These are phyloP conservation scores for Smithsoniella earleae DNA, from an alignment of 163 green algal genomes.

Conservation along the genomic window DNA sequence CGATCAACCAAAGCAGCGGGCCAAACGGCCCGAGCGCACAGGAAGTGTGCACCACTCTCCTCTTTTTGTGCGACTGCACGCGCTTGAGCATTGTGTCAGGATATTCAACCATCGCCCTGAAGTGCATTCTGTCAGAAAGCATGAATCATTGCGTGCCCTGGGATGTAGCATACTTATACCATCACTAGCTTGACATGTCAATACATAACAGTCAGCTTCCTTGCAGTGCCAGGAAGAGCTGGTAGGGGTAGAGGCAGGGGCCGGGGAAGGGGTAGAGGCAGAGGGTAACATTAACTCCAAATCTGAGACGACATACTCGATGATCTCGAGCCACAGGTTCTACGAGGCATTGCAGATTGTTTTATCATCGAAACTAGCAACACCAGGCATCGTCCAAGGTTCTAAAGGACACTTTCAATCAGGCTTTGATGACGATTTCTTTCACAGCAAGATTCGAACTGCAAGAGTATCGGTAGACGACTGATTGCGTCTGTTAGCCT, in stretches of 20 bases:
- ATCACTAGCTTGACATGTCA: neutral
- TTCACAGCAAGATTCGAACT: too few relatives aligned
- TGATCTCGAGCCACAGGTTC: too few relatives aligned
- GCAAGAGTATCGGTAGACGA: too few relatives aligned
- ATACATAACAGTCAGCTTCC: neutral
- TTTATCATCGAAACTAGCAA: too few relatives aligned
- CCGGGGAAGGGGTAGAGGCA: slow-evolving; percentile 2
- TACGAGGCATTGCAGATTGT: too few relatives aligned
- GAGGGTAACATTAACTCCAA: too few relatives aligned
- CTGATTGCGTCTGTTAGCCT: too few relatives aligned
- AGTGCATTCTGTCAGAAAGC: neutral
- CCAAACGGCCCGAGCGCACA: slow-evolving; percentile 52
- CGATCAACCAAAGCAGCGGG: slow-evolving; percentile 81
- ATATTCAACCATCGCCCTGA: neutral
- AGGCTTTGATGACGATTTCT: too few relatives aligned
- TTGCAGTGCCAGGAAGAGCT: slow-evolving; percentile 27
- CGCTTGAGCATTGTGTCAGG: neutral
- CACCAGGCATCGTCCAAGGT: too few relatives aligned
- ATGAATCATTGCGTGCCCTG: neutral
- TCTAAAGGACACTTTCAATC: too few relatives aligned
- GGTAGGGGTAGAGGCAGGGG: neutral
- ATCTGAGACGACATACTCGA: too few relatives aligned
- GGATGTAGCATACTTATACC: neutral
- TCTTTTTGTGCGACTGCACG: neutral
- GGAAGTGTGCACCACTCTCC: slow-evolving; percentile 27